These are phyloP conservation scores for Ceratocystis variospora DNA, from an alignment of 2,329 filamentous ascomycete species.

Conservation along the genomic window DNA sequence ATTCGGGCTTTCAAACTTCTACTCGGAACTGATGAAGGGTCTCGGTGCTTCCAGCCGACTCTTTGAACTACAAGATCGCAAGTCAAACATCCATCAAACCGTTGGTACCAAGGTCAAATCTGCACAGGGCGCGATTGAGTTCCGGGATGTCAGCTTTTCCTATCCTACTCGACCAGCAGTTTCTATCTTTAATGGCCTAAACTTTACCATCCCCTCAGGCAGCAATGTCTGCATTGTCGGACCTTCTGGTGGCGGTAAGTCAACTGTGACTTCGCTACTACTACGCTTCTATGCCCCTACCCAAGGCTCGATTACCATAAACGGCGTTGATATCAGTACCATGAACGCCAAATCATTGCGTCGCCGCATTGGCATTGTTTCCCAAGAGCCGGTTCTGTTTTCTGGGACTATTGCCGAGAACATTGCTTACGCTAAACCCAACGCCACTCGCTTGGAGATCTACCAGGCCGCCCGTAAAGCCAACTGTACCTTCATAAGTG, in stretches of 20 bases:
- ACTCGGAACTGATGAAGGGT: constrained; percentile 97
- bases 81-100: constrained; percentile 76
- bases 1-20: constrained; percentile 89
- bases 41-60: constrained; percentile 91
- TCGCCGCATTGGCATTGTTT: constrained; percentile 84
- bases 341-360: constrained; percentile 92
- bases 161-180: constrained; percentile 92
- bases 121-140: constrained; percentile 77
- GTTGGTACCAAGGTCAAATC: constrained; percentile 65
- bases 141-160: constrained; percentile 72
- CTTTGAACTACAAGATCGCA: constrained; percentile 87
- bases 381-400: constrained; percentile 88
- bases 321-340: constrained; percentile 64
- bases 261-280: constrained; percentile 81
- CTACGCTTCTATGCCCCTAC: constrained; percentile 83
- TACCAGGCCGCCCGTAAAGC: constrained; percentile 76
- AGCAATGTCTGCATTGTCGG: constrained; percentile 95
- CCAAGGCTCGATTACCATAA: constrained; percentile 63
- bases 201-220: constrained; percentile 83
- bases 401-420: constrained; percentile 76
- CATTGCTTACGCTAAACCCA: constrained; percentile 78
- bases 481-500: constrained; percentile 92
- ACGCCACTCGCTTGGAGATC: constrained; percentile 66
- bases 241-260: constrained; percentile 90
- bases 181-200: constrained; percentile 73